phyloP scores from a whole-genome alignment of 2,329 filamentous ascomycete species.

The Cercospora canescens region DNA sequence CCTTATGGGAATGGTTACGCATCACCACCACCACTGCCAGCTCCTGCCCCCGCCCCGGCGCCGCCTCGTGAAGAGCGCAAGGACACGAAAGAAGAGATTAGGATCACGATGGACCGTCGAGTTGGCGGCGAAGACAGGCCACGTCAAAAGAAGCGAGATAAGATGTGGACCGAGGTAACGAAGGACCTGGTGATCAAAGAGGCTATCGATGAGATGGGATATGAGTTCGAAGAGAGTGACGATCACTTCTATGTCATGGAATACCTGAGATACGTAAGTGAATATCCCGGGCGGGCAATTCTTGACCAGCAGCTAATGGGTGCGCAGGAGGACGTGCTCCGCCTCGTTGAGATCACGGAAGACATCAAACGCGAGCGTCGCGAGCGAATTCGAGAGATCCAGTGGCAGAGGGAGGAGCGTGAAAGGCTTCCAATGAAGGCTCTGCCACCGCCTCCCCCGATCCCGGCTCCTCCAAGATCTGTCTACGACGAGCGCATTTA shows the following conservation, averaged over 20 bases:
- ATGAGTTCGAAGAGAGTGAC: constrained; percentile 87
- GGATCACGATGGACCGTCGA: constrained; percentile 27
- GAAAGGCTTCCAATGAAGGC: constrained; percentile 47
- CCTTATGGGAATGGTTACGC: constrained; percentile 41
- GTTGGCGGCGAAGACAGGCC: constrained; percentile 8
- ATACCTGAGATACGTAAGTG: constrained; percentile 81
- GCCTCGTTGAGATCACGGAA: constrained; percentile 79
- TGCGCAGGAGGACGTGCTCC: constrained; percentile 77
- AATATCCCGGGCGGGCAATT: not conserved
- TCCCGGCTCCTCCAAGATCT: constrained; percentile 39
- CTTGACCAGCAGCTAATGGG: constrained; percentile 5
- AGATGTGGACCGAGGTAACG: constrained; percentile 95
- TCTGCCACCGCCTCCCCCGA: constrained; percentile 42
- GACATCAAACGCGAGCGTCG: constrained; percentile 70
- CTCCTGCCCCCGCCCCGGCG: constrained; percentile 20
- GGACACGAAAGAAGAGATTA: constrained; percentile 54
- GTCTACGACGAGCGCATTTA: constrained; percentile 65
- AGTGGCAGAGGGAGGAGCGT: constrained; percentile 60
- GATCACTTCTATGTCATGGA: constrained; percentile 91
- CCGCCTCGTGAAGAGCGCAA: constrained; percentile 21
- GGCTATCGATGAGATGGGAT: constrained; percentile 80
- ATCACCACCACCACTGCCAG: constrained; percentile 24
- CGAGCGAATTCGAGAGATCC: constrained; percentile 59
- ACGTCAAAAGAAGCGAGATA: constrained; percentile 37
- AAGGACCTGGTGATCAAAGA: constrained; percentile 87